Conservation (phyloP, 352 stramenopile genomes). For the Globisporangium orthogonon region DNA sequence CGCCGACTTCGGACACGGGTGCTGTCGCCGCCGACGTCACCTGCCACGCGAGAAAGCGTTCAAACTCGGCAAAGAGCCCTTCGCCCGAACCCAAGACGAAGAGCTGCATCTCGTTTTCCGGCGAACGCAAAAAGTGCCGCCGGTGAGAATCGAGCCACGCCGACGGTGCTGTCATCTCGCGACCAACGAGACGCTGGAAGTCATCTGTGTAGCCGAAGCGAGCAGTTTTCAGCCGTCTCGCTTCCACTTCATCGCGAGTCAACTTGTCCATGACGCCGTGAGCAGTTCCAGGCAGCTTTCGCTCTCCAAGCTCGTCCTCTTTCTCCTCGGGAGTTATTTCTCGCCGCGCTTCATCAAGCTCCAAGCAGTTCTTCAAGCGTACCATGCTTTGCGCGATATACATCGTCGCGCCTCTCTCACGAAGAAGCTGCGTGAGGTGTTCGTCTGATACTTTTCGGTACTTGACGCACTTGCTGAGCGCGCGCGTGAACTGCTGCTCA, state of each 20-base stretch:
- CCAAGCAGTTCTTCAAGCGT: slow-evolving; percentile 45
- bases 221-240: slow-evolving; percentile 2
- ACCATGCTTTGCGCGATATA: slow-evolving; percentile 48
- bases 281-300: background rate
- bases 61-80: slow-evolving; percentile 59
- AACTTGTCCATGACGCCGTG: background rate
- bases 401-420: slow-evolving; percentile 39
- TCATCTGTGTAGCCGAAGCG: slow-evolving; percentile 42
- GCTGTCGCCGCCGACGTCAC: slow-evolving; percentile 38
- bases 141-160: slow-evolving; percentile 42
- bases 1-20: slow-evolving; percentile 23
- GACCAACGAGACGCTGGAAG: slow-evolving; percentile 46
- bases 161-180: slow-evolving; percentile 24
- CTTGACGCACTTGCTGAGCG: slow-evolving; percentile 39
- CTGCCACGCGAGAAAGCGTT: slow-evolving; percentile 52
- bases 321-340: background rate
- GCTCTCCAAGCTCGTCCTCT: background rate
- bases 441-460: slow-evolving; percentile 44
- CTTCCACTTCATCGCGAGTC: background rate
- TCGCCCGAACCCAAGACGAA: slow-evolving; percentile 77
- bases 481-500: slow-evolving; percentile 21
- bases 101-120: slow-evolving; percentile 67
- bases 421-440: slow-evolving; percentile 34
- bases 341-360: slow-evolving; percentile 12
- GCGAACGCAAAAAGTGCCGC: slow-evolving; percentile 36